Evolutionary conservation across 306 rosid species (phyloP).

Genomic region (Rubus parviflorus): DNA sequence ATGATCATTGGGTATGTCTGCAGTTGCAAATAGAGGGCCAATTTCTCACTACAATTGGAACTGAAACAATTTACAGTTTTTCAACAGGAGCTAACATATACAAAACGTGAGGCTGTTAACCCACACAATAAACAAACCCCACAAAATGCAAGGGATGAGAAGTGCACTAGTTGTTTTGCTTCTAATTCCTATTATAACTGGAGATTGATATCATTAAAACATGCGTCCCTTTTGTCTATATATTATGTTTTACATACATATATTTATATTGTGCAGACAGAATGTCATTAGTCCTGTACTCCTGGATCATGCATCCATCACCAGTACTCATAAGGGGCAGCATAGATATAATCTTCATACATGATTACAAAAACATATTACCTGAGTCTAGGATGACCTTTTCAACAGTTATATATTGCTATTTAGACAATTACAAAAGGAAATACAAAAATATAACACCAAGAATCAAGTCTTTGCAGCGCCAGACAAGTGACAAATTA

Average conservation of each 20-base stretch:
- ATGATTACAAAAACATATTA: neutral
- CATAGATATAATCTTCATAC: neutral
- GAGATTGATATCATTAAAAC: too few species aligned
- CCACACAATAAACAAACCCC: neutral
- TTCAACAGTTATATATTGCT: constrained; percentile 2
- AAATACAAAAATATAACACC: neutral
- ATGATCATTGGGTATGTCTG: too few species aligned
- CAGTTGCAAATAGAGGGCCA: too few species aligned
- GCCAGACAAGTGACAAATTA: neutral
- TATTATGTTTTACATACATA: neutral
- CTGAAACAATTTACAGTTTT: too few species aligned
- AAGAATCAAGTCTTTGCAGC: constrained; percentile 5
- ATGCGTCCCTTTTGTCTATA: neutral
- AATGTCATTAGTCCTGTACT: neutral
- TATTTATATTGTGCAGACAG: neutral
- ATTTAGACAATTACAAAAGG: neutral
- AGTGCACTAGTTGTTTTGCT: too few species aligned
- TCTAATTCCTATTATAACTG: too few species aligned
- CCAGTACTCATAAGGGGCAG: neutral
- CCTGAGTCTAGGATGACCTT: neutral
- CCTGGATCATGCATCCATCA: neutral
- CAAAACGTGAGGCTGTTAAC: neutral
- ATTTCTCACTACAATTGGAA: too few species aligned
- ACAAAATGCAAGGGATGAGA: too few species aligned
- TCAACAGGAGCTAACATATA: neutral